Percentiles rank a stretch among this genome's conserved stretches.
Conservation (phyloP, 1,284 basidiomycete genomes). For the Cryptococcus jaspeensis region DNA sequence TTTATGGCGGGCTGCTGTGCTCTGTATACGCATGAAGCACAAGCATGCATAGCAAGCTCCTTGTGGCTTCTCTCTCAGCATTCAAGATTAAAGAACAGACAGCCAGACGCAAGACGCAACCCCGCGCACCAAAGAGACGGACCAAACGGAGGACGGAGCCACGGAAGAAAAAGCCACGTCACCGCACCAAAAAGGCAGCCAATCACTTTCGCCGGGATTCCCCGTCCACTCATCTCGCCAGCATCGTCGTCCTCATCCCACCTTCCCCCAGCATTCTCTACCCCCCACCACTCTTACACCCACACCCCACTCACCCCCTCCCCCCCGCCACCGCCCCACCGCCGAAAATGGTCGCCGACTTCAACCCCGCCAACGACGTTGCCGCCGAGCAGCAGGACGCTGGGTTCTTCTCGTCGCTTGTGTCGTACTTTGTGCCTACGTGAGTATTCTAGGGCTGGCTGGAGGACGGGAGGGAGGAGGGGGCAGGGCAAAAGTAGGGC, state of each 20-base stretch:
- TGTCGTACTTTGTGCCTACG: conserved; percentile 3
- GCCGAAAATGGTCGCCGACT: conserved; percentile 18
- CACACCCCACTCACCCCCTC: no score
- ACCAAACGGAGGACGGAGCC: no score
- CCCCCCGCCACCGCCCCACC: neutral
- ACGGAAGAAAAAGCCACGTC: neutral
- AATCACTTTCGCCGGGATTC: conserved; percentile 2
- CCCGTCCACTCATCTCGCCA: neutral
- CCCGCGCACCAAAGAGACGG: no score
- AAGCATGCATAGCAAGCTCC: no score
- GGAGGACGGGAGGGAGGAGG: no score
- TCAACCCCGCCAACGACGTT: conserved; percentile 3
- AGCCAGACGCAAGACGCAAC: no score
- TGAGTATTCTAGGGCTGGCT: neutral
- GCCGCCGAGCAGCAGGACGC: conserved; percentile 12
- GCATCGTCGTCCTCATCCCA: neutral
- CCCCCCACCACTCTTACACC: neutral
- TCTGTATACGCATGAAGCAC: no score
- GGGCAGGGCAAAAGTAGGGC: no score
- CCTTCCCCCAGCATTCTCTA: neutral
- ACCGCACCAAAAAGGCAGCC: neutral
- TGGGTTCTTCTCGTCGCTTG: conserved; percentile 19
- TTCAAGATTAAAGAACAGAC: no score
- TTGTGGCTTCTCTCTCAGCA: no score
- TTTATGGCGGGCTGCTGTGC: no score